phyloP scores from a whole-genome alignment of 306 rosid species.

The Glycine latifolia region DNA sequence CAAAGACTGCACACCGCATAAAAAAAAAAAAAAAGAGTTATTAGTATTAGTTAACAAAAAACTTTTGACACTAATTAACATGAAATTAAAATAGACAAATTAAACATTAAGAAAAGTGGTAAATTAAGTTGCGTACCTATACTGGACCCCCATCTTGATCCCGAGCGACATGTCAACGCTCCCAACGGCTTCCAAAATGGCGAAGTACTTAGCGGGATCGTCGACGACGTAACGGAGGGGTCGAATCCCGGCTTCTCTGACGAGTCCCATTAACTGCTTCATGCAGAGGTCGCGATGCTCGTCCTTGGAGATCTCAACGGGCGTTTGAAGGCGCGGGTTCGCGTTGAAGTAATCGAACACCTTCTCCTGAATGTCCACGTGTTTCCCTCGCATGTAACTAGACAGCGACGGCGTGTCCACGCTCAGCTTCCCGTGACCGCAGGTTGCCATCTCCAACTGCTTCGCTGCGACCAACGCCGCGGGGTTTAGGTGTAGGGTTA shows the following conservation, averaged over 20 bases:
- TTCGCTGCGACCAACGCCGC: not conserved
- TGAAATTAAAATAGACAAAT: not conserved
- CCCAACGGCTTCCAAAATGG: slow-evolving; percentile 85
- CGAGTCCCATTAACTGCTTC: slow-evolving; percentile 79
- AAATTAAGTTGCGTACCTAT: slow-evolving; percentile 55
- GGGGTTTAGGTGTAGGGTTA: slow-evolving; percentile 70
- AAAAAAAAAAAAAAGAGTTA: not conserved
- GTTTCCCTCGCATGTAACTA: slow-evolving; percentile 67
- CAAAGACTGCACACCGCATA: slow-evolving; percentile 68
- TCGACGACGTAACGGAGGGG: slow-evolving; percentile 65
- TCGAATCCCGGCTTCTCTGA: slow-evolving; percentile 74
- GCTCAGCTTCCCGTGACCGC: slow-evolving; percentile 56
- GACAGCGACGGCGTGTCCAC: slow-evolving; percentile 57
- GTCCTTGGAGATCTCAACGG: slow-evolving; percentile 77
- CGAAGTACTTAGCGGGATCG: slow-evolving; percentile 79
- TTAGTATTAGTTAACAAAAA: not conserved
- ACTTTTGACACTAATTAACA: not conserved
- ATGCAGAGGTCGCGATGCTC: slow-evolving; percentile 82
- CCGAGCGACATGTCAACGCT: slow-evolving; percentile 87
- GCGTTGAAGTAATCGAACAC: slow-evolving; percentile 69
- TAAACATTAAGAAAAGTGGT: not conserved
- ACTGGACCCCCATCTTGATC: slow-evolving; percentile 94
- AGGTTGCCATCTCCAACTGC: slow-evolving; percentile 48
- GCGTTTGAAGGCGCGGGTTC: slow-evolving; percentile 81
- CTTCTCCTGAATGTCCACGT: slow-evolving; percentile 74